phyloP scores from a whole-genome alignment of 345 rosid species.

The Eucalyptus polyanthemos region DNA sequence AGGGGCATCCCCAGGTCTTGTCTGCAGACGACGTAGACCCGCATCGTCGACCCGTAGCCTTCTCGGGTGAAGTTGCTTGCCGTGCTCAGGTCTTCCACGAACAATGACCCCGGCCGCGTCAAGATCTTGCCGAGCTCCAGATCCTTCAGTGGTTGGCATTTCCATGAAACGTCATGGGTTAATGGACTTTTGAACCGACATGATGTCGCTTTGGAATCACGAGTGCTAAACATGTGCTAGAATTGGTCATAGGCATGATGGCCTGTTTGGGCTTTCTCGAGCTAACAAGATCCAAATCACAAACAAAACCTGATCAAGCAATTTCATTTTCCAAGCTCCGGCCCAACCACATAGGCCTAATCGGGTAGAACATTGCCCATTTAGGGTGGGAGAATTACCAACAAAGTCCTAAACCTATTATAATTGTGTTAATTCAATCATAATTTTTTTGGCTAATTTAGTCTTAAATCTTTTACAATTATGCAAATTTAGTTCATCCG shows the following conservation, averaged over 20 bases:
- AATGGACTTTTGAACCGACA: background rate
- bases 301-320: background rate
- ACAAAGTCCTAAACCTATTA: no score
- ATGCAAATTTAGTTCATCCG: fast-evolving
- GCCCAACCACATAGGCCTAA: background rate
- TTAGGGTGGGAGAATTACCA: no score
- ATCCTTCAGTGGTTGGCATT: slow-evolving; percentile 1
- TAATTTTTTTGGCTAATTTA: no score
- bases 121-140: slow-evolving; percentile 15
- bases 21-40: slow-evolving; percentile 5
- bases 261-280: background rate
- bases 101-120: slow-evolving; percentile 10
- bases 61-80: background rate
- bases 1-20: background rate
- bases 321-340: background rate
- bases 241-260: background rate
- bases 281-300: background rate
- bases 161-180: background rate
- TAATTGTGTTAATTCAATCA: no score
- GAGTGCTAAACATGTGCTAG: background rate
- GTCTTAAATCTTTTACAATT: no score
- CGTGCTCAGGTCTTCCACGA: background rate
- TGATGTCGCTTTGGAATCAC: background rate
- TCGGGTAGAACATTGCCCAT: background rate
- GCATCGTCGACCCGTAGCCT: slow-evolving; percentile 4